Base-by-base conservation (phyloP, 2,329 filamentous ascomycete species). In the Torrubiellomyces zombiae region DNA sequence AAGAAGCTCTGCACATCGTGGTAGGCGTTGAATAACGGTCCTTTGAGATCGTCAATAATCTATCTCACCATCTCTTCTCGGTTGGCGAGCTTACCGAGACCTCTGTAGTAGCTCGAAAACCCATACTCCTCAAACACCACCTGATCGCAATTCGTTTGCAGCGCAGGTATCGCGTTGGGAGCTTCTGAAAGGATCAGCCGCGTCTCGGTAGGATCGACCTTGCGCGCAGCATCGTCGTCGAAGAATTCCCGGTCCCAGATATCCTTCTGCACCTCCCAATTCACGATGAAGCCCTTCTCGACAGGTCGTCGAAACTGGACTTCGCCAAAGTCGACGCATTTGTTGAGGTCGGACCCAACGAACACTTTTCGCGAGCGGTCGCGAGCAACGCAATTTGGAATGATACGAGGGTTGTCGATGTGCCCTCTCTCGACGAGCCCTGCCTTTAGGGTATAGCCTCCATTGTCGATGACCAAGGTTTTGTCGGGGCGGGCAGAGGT, bases 51-150 rank as follows among this genome's bases (percentile, higher is more conserved):
- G n/a, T n/a, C n/a, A n/a, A n/a, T n/a, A n/a, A n/a, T n/a, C 20
- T 16, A 13, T 21, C 26, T 34, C 20, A 39, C 25, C 17, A 23
- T 18, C 12, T 12, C 16, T n/a, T n/a, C n/a, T n/a, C n/a, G n/a
- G n/a, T n/a, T n/a, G n/a, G n/a, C n/a, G n/a, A 14, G 18, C 56
- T 30, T 47, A 68, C 79, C 79, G 34, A 79, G 58, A 29, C 69
- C 74, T 32, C 89, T 70, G 35, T 76, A 77, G 52, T 92, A 92
- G 36, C 78, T 76, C 8, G 75, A 68, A 50, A 98, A 98, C 3
- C 81, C 81, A 55, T 89, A 98, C 46, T 95, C 85, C 45, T 98
- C 89, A 57, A 98, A 95, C 2, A 95, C 70, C 44, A 98, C 82
- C 56, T 98, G 86, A 43, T 98, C 89, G 38, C 81, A 83, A 46